These are phyloP conservation scores for Viola pubescens DNA, from an alignment of 441 rosid species.

Conservation along the genomic window DNA sequence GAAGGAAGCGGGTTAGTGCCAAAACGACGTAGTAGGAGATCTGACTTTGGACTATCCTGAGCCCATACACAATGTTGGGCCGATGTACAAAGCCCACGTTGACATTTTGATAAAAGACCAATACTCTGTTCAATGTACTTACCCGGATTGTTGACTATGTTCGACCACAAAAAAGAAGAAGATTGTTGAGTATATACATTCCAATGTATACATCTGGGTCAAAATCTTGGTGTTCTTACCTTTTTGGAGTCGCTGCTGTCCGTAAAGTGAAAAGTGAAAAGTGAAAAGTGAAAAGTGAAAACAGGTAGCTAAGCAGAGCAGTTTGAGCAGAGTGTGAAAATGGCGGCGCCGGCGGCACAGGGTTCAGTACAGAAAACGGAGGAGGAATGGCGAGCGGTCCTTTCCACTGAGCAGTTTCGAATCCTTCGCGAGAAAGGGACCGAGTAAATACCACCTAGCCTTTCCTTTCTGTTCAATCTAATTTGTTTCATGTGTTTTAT, in stretches of 20 bases:
- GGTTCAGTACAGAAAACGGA: conserved; percentile 35
- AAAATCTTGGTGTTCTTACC: background rate
- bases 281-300: background rate
- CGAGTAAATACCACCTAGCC: conserved; percentile 27
- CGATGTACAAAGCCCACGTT: no score
- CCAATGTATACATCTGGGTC: background rate
- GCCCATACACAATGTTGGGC: no score
- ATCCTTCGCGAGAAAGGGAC: conserved; percentile 56
- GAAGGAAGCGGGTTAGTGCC: no score
- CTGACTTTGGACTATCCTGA: no score
- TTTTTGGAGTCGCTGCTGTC: no score
- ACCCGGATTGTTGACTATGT: no score
- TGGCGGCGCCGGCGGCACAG: conserved; percentile 1
- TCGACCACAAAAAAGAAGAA: no score
- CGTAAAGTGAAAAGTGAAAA: background rate
- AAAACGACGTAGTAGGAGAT: no score
- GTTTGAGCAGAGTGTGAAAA: conserved; percentile 33
- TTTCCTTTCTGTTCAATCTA: background rate
- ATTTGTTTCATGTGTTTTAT: background rate
- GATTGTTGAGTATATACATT: background rate
- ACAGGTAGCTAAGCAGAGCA: background rate
- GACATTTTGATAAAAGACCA: no score
- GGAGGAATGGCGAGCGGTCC: conserved; percentile 58
- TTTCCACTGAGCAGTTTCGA: conserved; percentile 56
- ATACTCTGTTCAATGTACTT: no score